A percentile compares a stretch with the other conserved stretches of the same genome.
Evolutionary conservation across 2,329 filamentous ascomycete genomes (phyloP).

Genomic region (Colletotrichum sidae): DNA sequence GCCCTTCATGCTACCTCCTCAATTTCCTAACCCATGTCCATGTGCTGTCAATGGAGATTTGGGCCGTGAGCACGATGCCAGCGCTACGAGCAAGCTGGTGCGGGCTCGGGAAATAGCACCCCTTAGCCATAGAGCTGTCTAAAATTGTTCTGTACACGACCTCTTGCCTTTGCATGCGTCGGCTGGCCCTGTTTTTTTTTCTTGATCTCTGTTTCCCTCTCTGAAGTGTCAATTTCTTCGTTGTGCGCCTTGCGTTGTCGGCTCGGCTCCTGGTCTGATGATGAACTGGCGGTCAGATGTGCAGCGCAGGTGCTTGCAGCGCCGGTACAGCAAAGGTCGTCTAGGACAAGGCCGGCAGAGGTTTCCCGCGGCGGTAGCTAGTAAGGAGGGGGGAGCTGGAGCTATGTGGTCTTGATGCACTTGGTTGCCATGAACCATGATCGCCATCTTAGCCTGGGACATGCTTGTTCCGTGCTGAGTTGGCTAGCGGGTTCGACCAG

Average conservation of each 20-base stretch:
- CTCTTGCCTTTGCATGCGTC: not conserved
- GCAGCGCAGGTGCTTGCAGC: slow-evolving; percentile 43
- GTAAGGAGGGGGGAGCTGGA: slow-evolving; percentile 33
- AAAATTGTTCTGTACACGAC: too few species aligned
- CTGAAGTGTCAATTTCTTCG: not conserved
- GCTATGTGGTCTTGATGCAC: slow-evolving; percentile 42
- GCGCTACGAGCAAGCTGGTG: too few species aligned
- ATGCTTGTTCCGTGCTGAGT: slow-evolving; percentile 35
- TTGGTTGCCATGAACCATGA: slow-evolving; percentile 55
- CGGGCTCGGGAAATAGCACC: too few species aligned
- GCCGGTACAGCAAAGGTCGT: slow-evolving; percentile 26
- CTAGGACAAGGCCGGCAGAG: slow-evolving; percentile 42
- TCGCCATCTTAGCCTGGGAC: slow-evolving; percentile 42
- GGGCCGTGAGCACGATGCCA: not conserved
- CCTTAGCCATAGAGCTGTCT: too few species aligned
- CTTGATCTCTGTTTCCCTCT: slow-evolving; percentile 21
- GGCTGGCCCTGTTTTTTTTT: slow-evolving; percentile 5
- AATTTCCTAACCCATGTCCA: slow-evolving; percentile 11
- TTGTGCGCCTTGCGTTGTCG: slow-evolving; percentile 11
- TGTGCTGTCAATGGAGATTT: not conserved
- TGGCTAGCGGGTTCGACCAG: slow-evolving; percentile 31
- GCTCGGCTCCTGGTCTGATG: slow-evolving; percentile 40
- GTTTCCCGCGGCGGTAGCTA: slow-evolving; percentile 43
- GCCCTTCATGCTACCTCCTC: slow-evolving; percentile 28
- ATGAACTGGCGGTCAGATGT: slow-evolving; percentile 64